Percentiles rank a stretch among this genome's conserved stretches.
These are phyloP conservation scores for Brasilioporus rufonigricans DNA, from an alignment of 768 basidiomycete genomes.

Conservation along the genomic window DNA sequence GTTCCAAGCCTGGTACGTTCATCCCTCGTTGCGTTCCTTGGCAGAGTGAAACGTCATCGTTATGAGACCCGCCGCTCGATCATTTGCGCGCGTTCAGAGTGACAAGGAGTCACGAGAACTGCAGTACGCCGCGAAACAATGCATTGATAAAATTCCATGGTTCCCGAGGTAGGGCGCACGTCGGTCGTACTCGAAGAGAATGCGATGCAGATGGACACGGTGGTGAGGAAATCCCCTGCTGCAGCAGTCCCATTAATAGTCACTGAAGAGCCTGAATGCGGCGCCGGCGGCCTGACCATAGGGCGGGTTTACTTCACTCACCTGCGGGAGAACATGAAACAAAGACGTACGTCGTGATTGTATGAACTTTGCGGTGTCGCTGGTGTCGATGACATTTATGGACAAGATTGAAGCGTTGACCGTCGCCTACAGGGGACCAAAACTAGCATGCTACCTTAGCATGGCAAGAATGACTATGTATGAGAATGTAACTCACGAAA, in stretches of 20 bases:
- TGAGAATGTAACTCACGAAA: neutral
- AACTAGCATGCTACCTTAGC: neutral
- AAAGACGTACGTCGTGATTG: conserved; percentile 33
- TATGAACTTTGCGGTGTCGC: conserved; percentile 30
- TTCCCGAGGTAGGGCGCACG: conserved; percentile 36
- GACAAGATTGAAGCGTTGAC: too few species aligned
- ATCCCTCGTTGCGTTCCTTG: conserved; percentile 2
- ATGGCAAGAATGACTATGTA: neutral
- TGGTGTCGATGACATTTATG: conserved; percentile 1
- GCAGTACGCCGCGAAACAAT: conserved; percentile 46
- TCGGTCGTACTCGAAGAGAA: conserved; percentile 60
- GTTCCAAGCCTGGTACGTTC: neutral
- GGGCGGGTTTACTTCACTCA: too few species aligned
- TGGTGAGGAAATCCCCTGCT: too few species aligned
- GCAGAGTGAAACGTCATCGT: conserved; percentile 8
- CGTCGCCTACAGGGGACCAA: conserved; percentile 31
- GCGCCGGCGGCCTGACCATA: too few species aligned
- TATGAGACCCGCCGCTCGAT: conserved; percentile 23
- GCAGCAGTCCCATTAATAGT: too few species aligned
- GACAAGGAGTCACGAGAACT: conserved; percentile 61
- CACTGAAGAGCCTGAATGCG: too few species aligned
- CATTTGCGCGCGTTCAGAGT: conserved; percentile 55
- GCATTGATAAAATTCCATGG: neutral
- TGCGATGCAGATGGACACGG: conserved; percentile 42
- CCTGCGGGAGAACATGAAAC: neutral